A percentile compares a stretch with the other conserved stretches of the same genome.
These are phyloP conservation scores for Lentinula sp. DNA, from an alignment of 768 basidiomycete genomes.

Conservation along the genomic window DNA sequence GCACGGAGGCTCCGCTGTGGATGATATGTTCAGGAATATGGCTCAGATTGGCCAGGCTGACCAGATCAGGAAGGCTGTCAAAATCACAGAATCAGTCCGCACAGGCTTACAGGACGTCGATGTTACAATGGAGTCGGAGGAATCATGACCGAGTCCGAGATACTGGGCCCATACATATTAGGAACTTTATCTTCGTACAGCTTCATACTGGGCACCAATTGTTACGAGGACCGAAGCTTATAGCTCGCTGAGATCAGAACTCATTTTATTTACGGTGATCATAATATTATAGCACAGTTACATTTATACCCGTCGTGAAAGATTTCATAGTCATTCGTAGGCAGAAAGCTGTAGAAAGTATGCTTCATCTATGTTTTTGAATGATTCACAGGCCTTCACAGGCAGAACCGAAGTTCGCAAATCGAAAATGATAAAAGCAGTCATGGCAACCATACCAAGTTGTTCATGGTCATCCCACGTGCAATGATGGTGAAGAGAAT, in stretches of 20 bases:
- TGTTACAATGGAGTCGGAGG: background rate
- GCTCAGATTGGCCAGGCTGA: constrained; percentile 18
- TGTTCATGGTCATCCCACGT: background rate
- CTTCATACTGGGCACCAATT: no score
- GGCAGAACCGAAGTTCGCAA: background rate
- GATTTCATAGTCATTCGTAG: no score
- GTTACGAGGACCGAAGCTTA: no score
- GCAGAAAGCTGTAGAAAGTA: no score
- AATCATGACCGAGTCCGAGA: background rate
- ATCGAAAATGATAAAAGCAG: background rate
- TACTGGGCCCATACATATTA: no score
- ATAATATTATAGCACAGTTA: no score
- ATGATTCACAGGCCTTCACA: no score
- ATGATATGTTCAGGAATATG: constrained; percentile 8
- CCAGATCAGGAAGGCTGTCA: constrained; percentile 22
- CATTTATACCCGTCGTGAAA: no score
- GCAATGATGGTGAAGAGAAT: background rate
- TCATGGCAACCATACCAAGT: background rate
- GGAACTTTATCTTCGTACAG: no score
- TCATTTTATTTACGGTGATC: no score
- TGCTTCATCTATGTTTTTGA: no score
- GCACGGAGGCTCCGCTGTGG: constrained; percentile 13
- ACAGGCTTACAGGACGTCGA: constrained; percentile 3
- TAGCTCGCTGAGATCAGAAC: no score
- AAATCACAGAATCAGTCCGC: constrained; percentile 12